Conservation (phyloP, 2,329 filamentous ascomycete species). For the Arthrobotrys musiformis region DNA sequence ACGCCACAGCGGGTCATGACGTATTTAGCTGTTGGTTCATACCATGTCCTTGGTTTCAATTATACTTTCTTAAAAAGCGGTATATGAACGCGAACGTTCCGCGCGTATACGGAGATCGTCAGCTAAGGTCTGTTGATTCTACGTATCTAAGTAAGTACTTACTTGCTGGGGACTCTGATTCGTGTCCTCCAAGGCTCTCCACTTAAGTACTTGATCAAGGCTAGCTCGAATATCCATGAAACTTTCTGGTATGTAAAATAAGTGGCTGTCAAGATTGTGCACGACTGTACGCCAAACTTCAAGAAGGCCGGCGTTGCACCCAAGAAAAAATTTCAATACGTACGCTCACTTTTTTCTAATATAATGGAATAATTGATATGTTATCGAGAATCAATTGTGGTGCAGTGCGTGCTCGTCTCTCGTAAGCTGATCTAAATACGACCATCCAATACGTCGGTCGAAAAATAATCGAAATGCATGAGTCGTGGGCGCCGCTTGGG, state of each 20-base stretch:
- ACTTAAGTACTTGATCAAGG: too few species aligned
- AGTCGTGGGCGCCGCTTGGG: not conserved
- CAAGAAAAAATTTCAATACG: too few species aligned
- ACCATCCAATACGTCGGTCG: not conserved
- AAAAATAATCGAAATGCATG: not conserved
- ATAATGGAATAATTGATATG: too few species aligned
- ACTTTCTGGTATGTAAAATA: not conserved
- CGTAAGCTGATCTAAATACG: constrained; percentile 2
- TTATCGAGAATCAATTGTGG: too few species aligned
- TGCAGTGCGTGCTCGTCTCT: not conserved
- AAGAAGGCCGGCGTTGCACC: not conserved
- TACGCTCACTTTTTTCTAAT: too few species aligned
- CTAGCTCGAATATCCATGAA: not conserved
- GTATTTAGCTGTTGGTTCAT: not conserved
- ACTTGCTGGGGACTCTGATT: not conserved
- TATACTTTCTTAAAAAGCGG: not conserved
- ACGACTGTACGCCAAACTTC: not conserved
- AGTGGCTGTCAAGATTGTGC: too few species aligned
- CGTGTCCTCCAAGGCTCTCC: too few species aligned
- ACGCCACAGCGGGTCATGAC: not conserved
- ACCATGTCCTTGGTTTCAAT: not conserved
- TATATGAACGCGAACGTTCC: not conserved
- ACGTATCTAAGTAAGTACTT: too few species aligned
- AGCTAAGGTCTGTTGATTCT: not conserved
- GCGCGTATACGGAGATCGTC: not conserved